Evolutionary conservation across 345 rosid genomes (phyloP).

Genomic region (Lepidium sativum): DNA sequence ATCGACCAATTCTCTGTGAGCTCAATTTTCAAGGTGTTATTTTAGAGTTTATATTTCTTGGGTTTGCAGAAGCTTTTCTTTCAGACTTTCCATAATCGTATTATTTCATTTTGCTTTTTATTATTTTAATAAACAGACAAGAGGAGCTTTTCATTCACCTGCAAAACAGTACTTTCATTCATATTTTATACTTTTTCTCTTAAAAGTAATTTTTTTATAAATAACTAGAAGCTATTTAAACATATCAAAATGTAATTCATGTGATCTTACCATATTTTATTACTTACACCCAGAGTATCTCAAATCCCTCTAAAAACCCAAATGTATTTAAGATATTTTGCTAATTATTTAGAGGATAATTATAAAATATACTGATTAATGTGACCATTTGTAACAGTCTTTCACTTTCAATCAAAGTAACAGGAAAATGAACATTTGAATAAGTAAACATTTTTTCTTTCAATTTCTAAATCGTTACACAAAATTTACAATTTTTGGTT

Average conservation of each 20-base stretch:
- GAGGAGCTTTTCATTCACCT: slow-evolving; percentile 13
- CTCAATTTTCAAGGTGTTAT: not conserved
- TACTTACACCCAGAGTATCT: not conserved
- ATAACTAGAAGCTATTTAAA: not conserved
- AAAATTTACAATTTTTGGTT: slow-evolving; percentile 24
- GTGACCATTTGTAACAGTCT: too few relatives aligned
- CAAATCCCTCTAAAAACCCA: too few relatives aligned
- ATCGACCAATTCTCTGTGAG: too few relatives aligned
- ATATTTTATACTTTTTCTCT: not conserved
- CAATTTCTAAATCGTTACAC: slow-evolving; percentile 26
- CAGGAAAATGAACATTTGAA: too few relatives aligned
- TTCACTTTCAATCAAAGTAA: too few relatives aligned
- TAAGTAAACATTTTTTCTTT: not conserved
- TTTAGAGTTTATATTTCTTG: not conserved
- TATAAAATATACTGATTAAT: too few relatives aligned
- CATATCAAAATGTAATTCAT: not conserved
- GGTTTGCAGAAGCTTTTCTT: not conserved
- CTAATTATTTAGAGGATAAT: too few relatives aligned
- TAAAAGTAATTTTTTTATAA: not conserved
- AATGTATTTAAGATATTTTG: too few relatives aligned
- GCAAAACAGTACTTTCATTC: slow-evolving; percentile 17
- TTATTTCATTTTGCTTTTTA: not conserved
- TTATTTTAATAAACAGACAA: slow-evolving; percentile 15
- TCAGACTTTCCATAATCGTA: slow-evolving; percentile 7
- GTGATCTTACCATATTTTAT: not conserved